These are phyloP conservation scores for Colletotrichum destructivum DNA, from an alignment of 2,329 filamentous ascomycete genomes.

Conservation along the genomic window DNA sequence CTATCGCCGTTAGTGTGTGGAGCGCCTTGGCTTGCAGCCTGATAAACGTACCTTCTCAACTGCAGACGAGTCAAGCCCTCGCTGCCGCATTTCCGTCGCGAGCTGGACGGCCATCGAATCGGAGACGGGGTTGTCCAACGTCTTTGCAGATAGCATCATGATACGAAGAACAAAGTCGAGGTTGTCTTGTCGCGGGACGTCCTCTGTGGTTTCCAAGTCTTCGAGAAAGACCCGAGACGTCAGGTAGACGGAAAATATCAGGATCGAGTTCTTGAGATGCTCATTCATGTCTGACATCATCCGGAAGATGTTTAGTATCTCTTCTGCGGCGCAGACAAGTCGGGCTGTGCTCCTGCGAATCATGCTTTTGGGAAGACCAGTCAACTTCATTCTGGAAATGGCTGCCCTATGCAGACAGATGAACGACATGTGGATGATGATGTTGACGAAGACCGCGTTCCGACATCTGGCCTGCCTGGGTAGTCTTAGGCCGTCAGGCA, in stretches of 20 bases:
- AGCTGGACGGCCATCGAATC: conserved; percentile 80
- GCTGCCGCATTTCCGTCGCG: conserved; percentile 73
- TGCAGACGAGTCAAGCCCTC: conserved; percentile 45
- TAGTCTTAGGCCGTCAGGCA: conserved; percentile 72
- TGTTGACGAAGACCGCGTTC: conserved; percentile 73
- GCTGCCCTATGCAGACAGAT: conserved; percentile 80
- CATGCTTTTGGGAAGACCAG: conserved; percentile 56
- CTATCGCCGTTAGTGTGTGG: too few relatives aligned
- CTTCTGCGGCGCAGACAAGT: conserved; percentile 77
- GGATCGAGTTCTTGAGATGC: conserved; percentile 76
- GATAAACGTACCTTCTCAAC: conserved; percentile 44
- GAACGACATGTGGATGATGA: conserved; percentile 77
- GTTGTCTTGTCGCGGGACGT: conserved; percentile 60
- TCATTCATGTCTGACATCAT: conserved; percentile 62
- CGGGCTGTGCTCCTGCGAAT: conserved; percentile 76
- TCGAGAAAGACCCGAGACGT: conserved; percentile 80
- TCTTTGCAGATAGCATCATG: conserved; percentile 73
- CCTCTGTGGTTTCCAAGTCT: conserved; percentile 70
- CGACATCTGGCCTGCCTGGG: conserved; percentile 71
- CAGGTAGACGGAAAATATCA: conserved; percentile 80
- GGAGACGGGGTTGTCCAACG: conserved; percentile 72
- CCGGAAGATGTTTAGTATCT: conserved; percentile 78
- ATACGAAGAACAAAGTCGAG: conserved; percentile 78
- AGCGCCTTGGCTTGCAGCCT: too few relatives aligned
- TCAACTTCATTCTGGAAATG: conserved; percentile 78